Base-by-base conservation (phyloP, 257 asterid species). In the Solanum piurae region DNA sequence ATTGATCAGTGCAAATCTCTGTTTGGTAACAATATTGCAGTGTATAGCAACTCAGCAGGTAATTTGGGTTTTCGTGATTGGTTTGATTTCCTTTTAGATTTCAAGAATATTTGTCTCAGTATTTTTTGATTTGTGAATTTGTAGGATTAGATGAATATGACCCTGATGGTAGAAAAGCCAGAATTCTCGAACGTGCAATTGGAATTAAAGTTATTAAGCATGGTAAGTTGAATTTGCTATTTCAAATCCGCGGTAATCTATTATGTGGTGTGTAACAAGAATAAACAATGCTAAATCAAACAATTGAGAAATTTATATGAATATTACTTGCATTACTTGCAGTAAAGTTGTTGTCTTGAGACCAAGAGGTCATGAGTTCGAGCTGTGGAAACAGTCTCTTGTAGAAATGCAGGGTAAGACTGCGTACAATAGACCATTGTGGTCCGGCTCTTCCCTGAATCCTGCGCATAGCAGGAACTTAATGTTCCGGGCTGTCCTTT, bases 41-140 rank as follows among this genome's bases (percentile, higher is more conserved):
- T 97, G 9, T 95, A 94, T 87, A 97, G 99, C 89, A 97, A 97
- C 89, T 97, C 99, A 46, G 99, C 98, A 0, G 99, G 99, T 96
- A 94, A 88, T 55, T 86, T 14, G 7, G 75, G 75, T 68, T 27
- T 29, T 27, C 5, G 11, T 27, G 37, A 69, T 71, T 16, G 21
- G 42, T 27, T 71, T 16, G n/a, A 34, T 31, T 52, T 74, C 21
- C 55, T 38, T 86, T 14, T 20, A 31, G 5, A 7, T 71, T 36
- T 71, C 40, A 71, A 71, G 36, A 21, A 83, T 71, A 40, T 85
- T 82, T 89, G 71, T 83, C 86, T 68, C 52, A 73, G 25, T 84
- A 83, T 5, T 82, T 55, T 75, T 2, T 5, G 3, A 27, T 68
- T 34, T 74, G 34, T 79, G 79, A 36, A 66, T 83, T 90, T 55